Evolutionary conservation across 2,329 filamentous ascomycete species (phyloP).

Genomic region (Fusarium sp.): DNA sequence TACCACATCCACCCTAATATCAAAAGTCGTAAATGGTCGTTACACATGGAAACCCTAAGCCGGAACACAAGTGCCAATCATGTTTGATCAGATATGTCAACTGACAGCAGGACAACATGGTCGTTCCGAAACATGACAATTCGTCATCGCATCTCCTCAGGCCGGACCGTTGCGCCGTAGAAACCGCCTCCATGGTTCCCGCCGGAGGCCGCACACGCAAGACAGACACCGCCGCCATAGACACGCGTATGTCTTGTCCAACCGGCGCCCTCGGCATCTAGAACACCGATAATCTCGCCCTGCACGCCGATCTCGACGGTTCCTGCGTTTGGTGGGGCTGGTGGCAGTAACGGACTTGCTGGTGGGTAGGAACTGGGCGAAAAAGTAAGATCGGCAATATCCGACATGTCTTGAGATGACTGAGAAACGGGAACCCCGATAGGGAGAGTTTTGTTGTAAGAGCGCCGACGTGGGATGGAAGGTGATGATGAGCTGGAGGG

Average conservation of each 20-base stretch:
- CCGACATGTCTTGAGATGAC: slow-evolving; percentile 42
- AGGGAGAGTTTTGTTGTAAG: slow-evolving; percentile 61
- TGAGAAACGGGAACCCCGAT: slow-evolving; percentile 53
- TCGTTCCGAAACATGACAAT: slow-evolving; percentile 5
- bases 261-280: slow-evolving; percentile 63
- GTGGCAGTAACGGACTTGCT: slow-evolving; percentile 63
- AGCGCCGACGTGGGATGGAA: slow-evolving; percentile 58
- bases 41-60: slow-evolving; percentile 30
- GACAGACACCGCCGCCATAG: slow-evolving; percentile 71
- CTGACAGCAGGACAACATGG: slow-evolving; percentile 19
- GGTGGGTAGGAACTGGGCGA: slow-evolving; percentile 67
- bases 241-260: slow-evolving; percentile 73
- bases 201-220: slow-evolving; percentile 68
- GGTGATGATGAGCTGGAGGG: slow-evolving; percentile 50
- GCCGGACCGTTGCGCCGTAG: slow-evolving; percentile 69
- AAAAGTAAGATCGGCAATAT: slow-evolving; percentile 54
- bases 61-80: slow-evolving; percentile 17
- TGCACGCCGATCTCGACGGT: slow-evolving; percentile 60
- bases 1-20: slow-evolving; percentile 42
- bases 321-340: slow-evolving; percentile 58
- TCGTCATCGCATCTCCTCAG: slow-evolving; percentile 65
- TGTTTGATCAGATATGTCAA: slow-evolving; percentile 14
- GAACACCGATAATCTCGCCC: slow-evolving; percentile 66
- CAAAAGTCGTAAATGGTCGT: slow-evolving; percentile 45
- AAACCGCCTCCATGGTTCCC: slow-evolving; percentile 63